Base-by-base conservation (phyloP, 129 eudicot genomes). In the Chrysanthemum seticuspe region DNA sequence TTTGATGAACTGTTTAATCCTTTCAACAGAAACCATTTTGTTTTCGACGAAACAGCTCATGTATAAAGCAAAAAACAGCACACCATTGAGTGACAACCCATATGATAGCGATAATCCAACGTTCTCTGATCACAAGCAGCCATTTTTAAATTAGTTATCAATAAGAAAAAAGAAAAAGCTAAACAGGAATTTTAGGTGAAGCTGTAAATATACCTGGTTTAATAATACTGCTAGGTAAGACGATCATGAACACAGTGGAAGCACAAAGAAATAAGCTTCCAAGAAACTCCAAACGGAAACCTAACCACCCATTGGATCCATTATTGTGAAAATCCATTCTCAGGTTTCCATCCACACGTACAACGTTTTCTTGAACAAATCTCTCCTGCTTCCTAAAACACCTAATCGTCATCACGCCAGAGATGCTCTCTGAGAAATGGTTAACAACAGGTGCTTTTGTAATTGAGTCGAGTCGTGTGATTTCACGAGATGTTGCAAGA, bases 381-480 rank as follows among this genome's bases (percentile, higher is more conserved):
- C 60, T 79, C 49, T 81, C 85, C 70, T 86, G 91, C 70, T 92
- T 89, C 65, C 84, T 75, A 64, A 89, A 92, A 74, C 96, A 81
- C 2, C 97, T 79, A n/a, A 92, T 87, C 5, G 94, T 92, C 90
- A 83, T 86, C 55, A 92, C 89, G 4, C 97, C 97, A 11, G 96
- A 83, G 14, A 92, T 86, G 80, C 89, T 92, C 72, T 92, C 97
- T 0, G 96, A 92, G 84, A 92, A 86, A 69, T 91, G 96, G 60
- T 86, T 89, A 79, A 92, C 88, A 12, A 92, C 91, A 6, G 97
- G 97, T 52, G 97, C 97, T 56, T 88, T 89, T 73, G 96, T 88
- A 71, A 89, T 87, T 3, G 97, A 88, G 78, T 85, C 91, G 2
- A 89, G 88, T 13, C 97, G 86, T 31, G 97, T 88, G 25, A 92